These are phyloP conservation scores for Trichoderma aggressivum DNA, from an alignment of 2,329 filamentous ascomycete genomes.

Conservation along the genomic window DNA sequence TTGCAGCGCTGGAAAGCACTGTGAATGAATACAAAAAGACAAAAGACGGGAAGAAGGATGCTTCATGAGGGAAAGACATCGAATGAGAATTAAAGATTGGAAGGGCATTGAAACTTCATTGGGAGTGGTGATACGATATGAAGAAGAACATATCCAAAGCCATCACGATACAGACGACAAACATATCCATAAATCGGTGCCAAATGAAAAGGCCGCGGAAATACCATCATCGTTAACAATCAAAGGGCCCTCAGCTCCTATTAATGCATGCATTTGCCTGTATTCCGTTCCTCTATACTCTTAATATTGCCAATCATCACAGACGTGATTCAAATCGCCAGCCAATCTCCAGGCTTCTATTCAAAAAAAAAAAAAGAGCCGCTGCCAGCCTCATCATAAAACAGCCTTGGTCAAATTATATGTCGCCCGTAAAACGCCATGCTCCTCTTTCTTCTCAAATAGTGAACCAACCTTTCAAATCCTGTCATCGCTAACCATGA, in stretches of 20 bases:
- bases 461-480: neutral
- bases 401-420: neutral
- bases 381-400: neutral
- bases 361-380: neutral
- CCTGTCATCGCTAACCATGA: conserved; percentile 1
- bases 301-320: neutral
- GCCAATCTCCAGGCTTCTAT: neutral
- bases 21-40: conserved; percentile 15
- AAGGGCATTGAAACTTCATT: neutral
- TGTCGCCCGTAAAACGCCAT: conserved; percentile 10
- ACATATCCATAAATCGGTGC: neutral
- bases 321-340: neutral
- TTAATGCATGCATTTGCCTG: neutral
- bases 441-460: neutral
- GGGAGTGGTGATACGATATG: neutral
- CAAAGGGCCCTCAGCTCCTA: neutral
- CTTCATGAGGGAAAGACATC: neutral
- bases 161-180: neutral
- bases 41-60: neutral
- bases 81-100: neutral
- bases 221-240: neutral
- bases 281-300: neutral
- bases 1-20: conserved; percentile 14
- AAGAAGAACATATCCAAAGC: neutral
- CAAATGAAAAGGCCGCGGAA: neutral